phyloP scores from a whole-genome alignment of 352 stramenopile genomes.

The Phytophthora tubulina region DNA sequence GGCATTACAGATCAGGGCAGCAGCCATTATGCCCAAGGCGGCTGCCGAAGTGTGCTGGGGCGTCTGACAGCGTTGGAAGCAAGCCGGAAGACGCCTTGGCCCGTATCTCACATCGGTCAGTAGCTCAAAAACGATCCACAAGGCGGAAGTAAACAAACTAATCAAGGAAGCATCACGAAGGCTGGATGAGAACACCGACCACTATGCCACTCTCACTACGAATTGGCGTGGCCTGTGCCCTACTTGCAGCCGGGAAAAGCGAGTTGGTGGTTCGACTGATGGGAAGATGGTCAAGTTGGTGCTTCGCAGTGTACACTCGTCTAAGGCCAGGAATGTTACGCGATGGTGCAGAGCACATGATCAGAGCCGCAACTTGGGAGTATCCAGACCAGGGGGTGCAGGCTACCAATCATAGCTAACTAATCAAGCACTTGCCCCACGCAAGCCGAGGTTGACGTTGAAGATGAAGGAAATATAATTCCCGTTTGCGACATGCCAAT shows the following conservation, averaged over 20 bases:
- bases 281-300: conserved; percentile 40
- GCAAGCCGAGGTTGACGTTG: too few species aligned
- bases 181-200: background rate
- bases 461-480: too few species aligned
- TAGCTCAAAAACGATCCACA: background rate
- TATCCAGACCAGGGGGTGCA: conserved; percentile 1
- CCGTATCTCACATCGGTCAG: conserved; percentile 4
- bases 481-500: too few species aligned
- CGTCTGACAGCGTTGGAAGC: background rate
- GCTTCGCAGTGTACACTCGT: conserved; percentile 37
- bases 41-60: conserved; percentile 4
- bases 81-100: background rate
- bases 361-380: conserved; percentile 34
- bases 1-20: conserved; percentile 26
- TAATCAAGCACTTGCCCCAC: too few species aligned
- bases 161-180: conserved; percentile 32
- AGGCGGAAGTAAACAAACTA: conserved; percentile 5
- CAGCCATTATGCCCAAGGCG: conserved; percentile 12
- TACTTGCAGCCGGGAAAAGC: conserved; percentile 39
- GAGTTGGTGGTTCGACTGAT: conserved; percentile 40
- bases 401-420: too few species aligned
- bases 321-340: conserved; percentile 24
- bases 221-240: conserved; percentile 31
- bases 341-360: conserved; percentile 34
- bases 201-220: conserved; percentile 19